Conservation (phyloP, 75 land plant species). For the Cupressus sempervirens region DNA sequence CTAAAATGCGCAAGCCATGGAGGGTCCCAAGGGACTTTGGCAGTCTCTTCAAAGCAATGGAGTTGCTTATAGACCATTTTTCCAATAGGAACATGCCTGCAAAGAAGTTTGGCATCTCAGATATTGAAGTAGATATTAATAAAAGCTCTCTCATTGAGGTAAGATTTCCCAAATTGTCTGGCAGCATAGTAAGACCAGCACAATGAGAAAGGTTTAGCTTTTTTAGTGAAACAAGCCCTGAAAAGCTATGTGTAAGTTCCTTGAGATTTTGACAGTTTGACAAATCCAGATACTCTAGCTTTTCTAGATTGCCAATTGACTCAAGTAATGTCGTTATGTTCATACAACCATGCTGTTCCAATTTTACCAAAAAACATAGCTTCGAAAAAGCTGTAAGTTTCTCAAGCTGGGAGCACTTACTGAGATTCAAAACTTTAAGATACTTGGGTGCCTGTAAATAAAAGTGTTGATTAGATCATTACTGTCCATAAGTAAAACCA, state of each 20-base stretch:
- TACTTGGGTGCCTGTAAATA: neutral
- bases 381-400: neutral
- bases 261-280: neutral
- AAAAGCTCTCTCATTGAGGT: neutral
- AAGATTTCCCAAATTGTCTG: neutral
- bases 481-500: neutral
- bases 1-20: neutral
- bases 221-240: neutral
- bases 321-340: neutral
- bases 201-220: slow-evolving; percentile 1
- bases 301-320: slow-evolving; percentile 1
- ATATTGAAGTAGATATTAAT: neutral
- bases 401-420: neutral
- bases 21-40: neutral
- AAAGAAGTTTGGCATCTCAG: neutral
- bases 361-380: neutral
- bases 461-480: neutral
- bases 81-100: neutral
- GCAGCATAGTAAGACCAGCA: neutral
- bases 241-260: neutral
- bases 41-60: neutral
- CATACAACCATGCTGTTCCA: neutral
- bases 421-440: neutral
- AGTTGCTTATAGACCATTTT: neutral
- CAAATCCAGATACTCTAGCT: slow-evolving; percentile 1